phyloP scores from a whole-genome alignment of 768 basidiomycete species.

The Termitomyces sp. region DNA sequence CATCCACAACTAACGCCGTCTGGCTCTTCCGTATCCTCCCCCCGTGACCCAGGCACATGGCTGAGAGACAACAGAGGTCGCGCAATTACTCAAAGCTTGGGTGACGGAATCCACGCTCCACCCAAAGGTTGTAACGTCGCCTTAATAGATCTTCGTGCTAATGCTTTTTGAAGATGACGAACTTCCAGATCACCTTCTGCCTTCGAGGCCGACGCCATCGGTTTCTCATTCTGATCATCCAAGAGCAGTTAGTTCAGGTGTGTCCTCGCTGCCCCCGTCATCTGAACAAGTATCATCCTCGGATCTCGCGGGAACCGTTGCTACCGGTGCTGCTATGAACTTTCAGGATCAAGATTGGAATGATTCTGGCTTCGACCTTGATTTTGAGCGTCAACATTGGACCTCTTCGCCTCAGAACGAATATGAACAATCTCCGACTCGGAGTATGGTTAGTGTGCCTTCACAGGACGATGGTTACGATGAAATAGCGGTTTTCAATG shows the following conservation, averaged over 20 bases:
- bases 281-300: conserved; percentile 9
- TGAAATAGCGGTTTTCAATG: neutral
- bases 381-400: neutral
- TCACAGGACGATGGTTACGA: neutral
- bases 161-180: neutral
- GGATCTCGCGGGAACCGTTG: neutral
- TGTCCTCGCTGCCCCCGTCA: conserved; percentile 10
- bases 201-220: neutral
- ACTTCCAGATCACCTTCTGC: neutral
- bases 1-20: neutral
- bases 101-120: neutral
- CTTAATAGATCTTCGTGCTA: neutral
- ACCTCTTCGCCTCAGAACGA: neutral
- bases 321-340: neutral
- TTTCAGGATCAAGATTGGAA: neutral
- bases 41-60: neutral
- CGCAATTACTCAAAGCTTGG: neutral
- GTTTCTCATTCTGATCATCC: neutral
- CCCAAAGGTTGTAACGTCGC: neutral
- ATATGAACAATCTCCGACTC: neutral
- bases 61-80: neutral
- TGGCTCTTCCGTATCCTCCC: neutral
- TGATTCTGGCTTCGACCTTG: neutral
- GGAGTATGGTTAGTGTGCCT: neutral
- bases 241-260: neutral